Conservation (phyloP, 2,329 filamentous ascomycete genomes). For the Aspergillus transmontanensis region DNA sequence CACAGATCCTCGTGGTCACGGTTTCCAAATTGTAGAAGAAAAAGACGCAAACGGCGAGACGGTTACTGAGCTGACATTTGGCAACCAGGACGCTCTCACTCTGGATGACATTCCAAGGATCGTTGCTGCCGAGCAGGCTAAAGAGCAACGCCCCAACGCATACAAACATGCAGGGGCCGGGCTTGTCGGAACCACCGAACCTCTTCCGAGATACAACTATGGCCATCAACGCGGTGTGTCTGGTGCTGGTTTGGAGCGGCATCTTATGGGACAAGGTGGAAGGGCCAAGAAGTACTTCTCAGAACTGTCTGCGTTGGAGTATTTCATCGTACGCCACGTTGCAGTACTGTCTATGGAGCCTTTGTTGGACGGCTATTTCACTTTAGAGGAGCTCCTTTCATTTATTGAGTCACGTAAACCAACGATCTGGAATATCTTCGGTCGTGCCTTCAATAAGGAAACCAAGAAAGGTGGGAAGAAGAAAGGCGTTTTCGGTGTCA, state of each 20-base stretch:
- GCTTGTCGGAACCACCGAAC: constrained; percentile 60
- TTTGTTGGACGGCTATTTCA: constrained; percentile 84
- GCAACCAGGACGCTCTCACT: constrained; percentile 86
- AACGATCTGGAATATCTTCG: constrained; percentile 98
- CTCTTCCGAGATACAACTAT: constrained; percentile 67
- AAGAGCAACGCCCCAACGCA: constrained; percentile 81
- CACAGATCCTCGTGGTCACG: constrained; percentile 55
- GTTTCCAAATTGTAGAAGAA: constrained; percentile 81
- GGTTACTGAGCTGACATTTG: constrained; percentile 80
- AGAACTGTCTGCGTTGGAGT: constrained; percentile 90
- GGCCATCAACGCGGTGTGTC: constrained; percentile 71
- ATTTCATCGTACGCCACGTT: constrained; percentile 94
- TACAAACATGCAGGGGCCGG: constrained; percentile 75
- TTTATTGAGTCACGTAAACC: constrained; percentile 92
- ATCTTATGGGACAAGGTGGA: constrained; percentile 56
- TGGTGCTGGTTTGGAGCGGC: constrained; percentile 50
- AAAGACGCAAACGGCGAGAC: constrained; percentile 68
- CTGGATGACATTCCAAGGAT: constrained; percentile 96
- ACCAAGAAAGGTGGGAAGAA: constrained; percentile 72
- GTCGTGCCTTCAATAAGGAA: constrained; percentile 91
- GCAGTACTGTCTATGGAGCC: constrained; percentile 95
- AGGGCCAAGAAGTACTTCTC: constrained; percentile 85
- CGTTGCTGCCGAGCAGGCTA: constrained; percentile 90
- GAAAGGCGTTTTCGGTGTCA: constrained; percentile 91
- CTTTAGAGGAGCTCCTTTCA: constrained; percentile 86